Conservation (phyloP, 176 grass and related monocot species). For the Themeda triandra region DNA sequence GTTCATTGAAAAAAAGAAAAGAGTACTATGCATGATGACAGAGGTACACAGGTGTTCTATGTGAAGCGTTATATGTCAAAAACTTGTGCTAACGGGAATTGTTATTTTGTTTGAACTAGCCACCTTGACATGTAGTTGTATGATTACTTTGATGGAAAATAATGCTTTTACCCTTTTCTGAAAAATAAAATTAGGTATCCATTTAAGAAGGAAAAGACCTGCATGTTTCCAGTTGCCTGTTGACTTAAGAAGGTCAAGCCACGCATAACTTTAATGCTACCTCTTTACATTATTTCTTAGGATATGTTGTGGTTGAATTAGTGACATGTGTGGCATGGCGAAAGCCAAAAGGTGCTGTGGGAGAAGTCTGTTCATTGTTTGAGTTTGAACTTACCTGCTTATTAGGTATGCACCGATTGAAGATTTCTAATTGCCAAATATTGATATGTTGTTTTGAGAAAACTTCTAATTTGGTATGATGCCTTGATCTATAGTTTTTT, state of each 20-base stretch:
- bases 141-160: not conserved
- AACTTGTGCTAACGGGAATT: not conserved
- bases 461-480: not conserved
- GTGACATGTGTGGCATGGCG: not conserved
- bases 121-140: not conserved
- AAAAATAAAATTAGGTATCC: not conserved
- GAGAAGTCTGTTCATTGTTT: not conserved
- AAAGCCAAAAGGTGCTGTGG: not conserved
- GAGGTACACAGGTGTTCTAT: not conserved
- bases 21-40: not conserved
- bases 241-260: not conserved
- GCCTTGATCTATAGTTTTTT: not conserved
- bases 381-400: not conserved
- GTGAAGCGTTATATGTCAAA: not conserved
- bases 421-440: not conserved
- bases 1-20: not conserved
- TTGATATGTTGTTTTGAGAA: not conserved
- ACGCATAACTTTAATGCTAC: not conserved
- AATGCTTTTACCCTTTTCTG: not conserved
- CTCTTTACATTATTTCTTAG: not conserved
- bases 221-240: not conserved
- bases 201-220: not conserved
- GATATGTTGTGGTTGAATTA: not conserved
- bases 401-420: not conserved
- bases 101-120: not conserved